Percentiles rank a stretch among this genome's conserved stretches.
Conservation (phyloP, 2,329 filamentous ascomycete genomes). For the Knufia petricola region DNA sequence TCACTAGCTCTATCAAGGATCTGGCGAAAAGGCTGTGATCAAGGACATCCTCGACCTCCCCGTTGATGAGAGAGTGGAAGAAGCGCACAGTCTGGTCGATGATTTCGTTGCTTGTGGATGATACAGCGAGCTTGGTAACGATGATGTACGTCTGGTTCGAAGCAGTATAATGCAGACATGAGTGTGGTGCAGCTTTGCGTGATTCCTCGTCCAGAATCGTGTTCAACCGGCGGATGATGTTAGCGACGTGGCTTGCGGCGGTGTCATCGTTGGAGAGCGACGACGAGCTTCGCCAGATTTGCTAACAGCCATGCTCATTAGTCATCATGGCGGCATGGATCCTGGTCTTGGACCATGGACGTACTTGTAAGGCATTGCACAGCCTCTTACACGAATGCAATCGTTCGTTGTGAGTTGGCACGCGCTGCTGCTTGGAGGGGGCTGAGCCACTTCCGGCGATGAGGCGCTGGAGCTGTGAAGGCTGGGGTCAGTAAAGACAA, state of each 20-base stretch:
- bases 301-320: slow-evolving; percentile 29
- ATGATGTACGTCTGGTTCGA: slow-evolving; percentile 81
- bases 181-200: slow-evolving; percentile 76
- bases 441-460: slow-evolving; percentile 46
- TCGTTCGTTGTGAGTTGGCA: slow-evolving; percentile 50
- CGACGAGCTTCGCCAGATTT: slow-evolving; percentile 51
- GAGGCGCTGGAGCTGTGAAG: slow-evolving; percentile 48
- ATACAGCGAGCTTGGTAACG: slow-evolving; percentile 78
- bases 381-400: slow-evolving; percentile 52
- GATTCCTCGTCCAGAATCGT: slow-evolving; percentile 78
- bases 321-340: slow-evolving; percentile 11
- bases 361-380: slow-evolving; percentile 50
- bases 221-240: slow-evolving; percentile 47
- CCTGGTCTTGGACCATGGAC: background rate
- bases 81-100: slow-evolving; percentile 75
- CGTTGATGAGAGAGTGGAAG: slow-evolving; percentile 87
- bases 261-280: slow-evolving; percentile 43
- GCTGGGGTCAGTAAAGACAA: slow-evolving; percentile 12
- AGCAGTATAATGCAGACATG: slow-evolving; percentile 80
- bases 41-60: slow-evolving; percentile 90
- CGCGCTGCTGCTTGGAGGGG: slow-evolving; percentile 39
- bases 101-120: slow-evolving; percentile 74
- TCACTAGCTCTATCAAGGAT: slow-evolving; percentile 76
- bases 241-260: slow-evolving; percentile 41
- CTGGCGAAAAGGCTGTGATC: slow-evolving; percentile 77